Evolutionary conservation across 208 protist species (phyloP), one percentile per base, ranked within the genome.

Genomic region (Balamuthia mandrillaris): DNA sequence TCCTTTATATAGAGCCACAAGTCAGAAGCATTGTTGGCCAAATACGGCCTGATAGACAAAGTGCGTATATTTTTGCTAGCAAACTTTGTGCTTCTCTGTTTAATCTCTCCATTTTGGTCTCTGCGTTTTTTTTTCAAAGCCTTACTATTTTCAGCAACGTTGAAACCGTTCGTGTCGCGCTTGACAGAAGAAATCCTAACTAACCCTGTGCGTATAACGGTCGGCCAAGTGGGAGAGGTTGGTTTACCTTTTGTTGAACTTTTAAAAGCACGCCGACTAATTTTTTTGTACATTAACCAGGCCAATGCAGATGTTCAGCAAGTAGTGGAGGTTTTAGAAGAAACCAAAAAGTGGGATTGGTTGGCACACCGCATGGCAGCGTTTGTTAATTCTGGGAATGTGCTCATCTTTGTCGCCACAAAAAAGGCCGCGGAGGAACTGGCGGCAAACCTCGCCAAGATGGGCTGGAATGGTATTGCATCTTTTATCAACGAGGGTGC

Each of bases 41-140:
- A 35, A 86, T 91, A 9, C 45, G 90, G 45, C 90, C 90, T 18
- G 88, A 93, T 70, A 14, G 90, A 24, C 90, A 93, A 56, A 92
- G 85, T 91, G n/a, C n/a, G n/a, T n/a, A n/a, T n/a, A n/a, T n/a
- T n/a, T n/a, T n/a, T n/a, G n/a, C n/a, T n/a, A n/a, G n/a, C n/a
- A n/a, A n/a, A n/a, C n/a, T n/a, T n/a, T n/a, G n/a, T n/a, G n/a
- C n/a, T n/a, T n/a, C n/a, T n/a, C n/a, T n/a, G n/a, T 86, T 24
- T 87, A 52, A 33, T 84, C 37, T n/a, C 29, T 29, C 68, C 79
- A 49, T 39, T 70, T 49, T 70, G 61, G 31, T n/a, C 49, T 56
- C 16, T 70, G 24, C 21, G 21, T 24, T 14, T 12, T 37, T 47
- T 14, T 47, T 37, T 89, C 24, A 35, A 41, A 7, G 85, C 86